Base-by-base conservation (phyloP, 352 stramenopile species). In the Albugo laibachii region DNA sequence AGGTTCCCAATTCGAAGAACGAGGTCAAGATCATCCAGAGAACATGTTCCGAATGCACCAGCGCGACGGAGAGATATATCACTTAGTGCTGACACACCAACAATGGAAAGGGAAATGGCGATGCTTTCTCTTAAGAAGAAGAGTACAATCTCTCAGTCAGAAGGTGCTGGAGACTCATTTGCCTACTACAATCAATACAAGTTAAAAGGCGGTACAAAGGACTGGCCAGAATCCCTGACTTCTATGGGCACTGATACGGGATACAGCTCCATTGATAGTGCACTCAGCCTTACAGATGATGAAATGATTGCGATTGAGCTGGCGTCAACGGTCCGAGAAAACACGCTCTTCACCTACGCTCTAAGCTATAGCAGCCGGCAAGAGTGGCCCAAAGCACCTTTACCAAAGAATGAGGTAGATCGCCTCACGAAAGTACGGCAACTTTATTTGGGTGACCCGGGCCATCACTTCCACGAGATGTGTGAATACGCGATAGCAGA, bases 381-480 rank as follows among this genome's bases (percentile, higher is more conserved):
- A 47, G 72, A 84, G 5, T 89, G 77, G 77, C 77, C 77, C 2
- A 82, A 84, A 54, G 74, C 77, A 5, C 77, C 77, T 1, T 40
- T 89, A 44, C 77, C 77, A 5, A 48, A 60, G 41, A 73, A 87
- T 47, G 77, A 89, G 45, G 50, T 56, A 0, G 54, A 61, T 6
- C 69, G 77, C 4, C 69, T 89, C 14, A 58, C 67, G 49, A 83
- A 80, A 40, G 77, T 89, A 34, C 69, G 74, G 15, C 59, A 72
- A 47, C 50, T 89, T n/a, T 70, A 83, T 50, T 48, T 89, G 18
- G 69, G 69, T 12, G 77, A 89, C 55, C 74, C 74, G 0, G 68
- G 74, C 1, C 61, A 74, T 51, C 77, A 87, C 48, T 89, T 89
- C 54, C 77, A 89, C 49, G 77, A 89, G 48, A 87, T 89, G 69